phyloP scores from a whole-genome alignment of 305 asterid genomes.

The Solanum hybrid region DNA sequence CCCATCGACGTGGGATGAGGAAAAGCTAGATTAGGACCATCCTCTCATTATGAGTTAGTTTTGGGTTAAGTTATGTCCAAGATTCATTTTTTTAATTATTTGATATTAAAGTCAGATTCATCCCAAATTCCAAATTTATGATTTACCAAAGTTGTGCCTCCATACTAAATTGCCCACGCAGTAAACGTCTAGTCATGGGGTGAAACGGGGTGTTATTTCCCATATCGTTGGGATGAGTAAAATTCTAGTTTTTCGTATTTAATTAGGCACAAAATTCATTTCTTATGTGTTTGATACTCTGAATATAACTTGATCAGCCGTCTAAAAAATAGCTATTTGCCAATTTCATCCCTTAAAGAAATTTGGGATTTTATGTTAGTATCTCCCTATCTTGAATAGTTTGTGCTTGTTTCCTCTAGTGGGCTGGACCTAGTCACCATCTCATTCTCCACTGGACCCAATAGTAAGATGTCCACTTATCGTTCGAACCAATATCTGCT shows the following conservation, averaged over 20 bases:
- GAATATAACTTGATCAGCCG: not conserved
- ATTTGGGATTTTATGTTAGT: not conserved
- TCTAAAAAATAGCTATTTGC: not conserved
- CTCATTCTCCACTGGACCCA: not conserved
- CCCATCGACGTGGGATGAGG: not conserved
- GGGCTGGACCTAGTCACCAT: not conserved
- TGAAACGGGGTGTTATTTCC: not conserved
- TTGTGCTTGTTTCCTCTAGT: not conserved
- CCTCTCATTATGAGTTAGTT: not conserved
- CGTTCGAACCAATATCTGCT: not conserved
- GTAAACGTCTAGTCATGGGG: not conserved
- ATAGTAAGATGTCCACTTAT: not conserved
- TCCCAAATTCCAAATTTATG: not conserved
- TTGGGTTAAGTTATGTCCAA: not conserved
- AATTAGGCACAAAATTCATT: not conserved
- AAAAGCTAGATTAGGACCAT: not conserved
- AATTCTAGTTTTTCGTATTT: not conserved
- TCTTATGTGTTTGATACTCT: not conserved
- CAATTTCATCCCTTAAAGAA: not conserved
- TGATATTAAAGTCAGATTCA: fast-evolving
- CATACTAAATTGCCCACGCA: not conserved
- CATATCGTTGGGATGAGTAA: not conserved
- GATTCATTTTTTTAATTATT: no score
- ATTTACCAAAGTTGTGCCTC: not conserved
- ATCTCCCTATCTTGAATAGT: not conserved